Evolutionary conservation across 352 stramenopile species (phyloP).

Genomic region (Phytopythium helicoides): DNA sequence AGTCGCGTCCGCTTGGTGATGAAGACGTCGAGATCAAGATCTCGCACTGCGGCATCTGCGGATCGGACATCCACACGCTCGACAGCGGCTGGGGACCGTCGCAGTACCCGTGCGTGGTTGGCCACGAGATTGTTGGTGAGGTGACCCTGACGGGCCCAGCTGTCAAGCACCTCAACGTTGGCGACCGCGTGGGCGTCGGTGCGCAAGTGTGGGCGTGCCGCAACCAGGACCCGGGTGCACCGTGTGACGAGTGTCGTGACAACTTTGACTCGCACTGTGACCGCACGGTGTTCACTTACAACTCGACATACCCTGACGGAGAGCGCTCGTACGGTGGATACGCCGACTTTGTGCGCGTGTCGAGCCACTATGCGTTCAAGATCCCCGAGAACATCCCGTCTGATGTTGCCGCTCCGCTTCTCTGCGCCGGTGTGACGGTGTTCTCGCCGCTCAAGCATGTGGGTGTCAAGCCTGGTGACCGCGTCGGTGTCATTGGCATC

Average conservation of each 20-base stretch:
- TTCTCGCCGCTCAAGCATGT: too few species aligned
- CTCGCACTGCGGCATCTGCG: too few species aligned
- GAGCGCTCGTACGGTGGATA: conserved; percentile 56
- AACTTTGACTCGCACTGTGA: conserved; percentile 58
- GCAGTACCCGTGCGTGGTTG: too few species aligned
- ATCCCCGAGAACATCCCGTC: too few species aligned
- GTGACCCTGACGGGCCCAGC: conserved; percentile 32
- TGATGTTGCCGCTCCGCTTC: too few species aligned
- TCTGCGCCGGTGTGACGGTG: too few species aligned
- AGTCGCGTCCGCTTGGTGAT: conserved; percentile 19
- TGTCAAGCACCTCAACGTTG: conserved; percentile 31
- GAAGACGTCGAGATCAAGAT: conserved; percentile 37
- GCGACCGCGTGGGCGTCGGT: conserved; percentile 72
- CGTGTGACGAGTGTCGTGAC: conserved; percentile 49
- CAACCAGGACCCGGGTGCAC: conserved; percentile 39
- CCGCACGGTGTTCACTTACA: conserved; percentile 50
- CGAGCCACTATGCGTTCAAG: too few species aligned
- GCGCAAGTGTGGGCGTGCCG: conserved; percentile 62
- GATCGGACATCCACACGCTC: too few species aligned
- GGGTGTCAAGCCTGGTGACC: conserved; percentile 41
- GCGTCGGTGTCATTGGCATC: conserved; percentile 77
- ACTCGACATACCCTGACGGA: conserved; percentile 45
- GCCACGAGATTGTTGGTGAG: too few species aligned
- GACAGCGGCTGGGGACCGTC: too few species aligned
- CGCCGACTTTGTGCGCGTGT: conserved; percentile 63